Evolutionary conservation across 2,329 filamentous ascomycete species (phyloP).

Genomic region (Trichophyton verrucosum): DNA sequence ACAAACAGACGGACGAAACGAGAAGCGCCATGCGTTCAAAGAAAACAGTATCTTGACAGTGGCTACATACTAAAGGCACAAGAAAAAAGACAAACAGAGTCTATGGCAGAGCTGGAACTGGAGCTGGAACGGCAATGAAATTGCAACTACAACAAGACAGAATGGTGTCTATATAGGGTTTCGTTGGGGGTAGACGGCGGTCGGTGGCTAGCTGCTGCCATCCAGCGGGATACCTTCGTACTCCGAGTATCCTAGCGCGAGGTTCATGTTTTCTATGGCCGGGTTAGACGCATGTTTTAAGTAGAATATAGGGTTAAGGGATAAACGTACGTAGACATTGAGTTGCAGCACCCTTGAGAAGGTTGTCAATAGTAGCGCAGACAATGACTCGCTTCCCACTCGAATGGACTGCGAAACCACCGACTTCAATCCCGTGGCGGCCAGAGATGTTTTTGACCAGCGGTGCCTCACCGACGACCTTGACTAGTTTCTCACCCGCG

Average conservation of each 20-base stretch:
- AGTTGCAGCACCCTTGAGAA: slow-evolving; percentile 84
- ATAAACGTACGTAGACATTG: slow-evolving; percentile 70
- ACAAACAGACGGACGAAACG: background rate
- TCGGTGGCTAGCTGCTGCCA: slow-evolving; percentile 18
- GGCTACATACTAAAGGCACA: background rate
- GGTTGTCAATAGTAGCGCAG: slow-evolving; percentile 84
- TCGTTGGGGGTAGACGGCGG: background rate
- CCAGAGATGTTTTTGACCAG: slow-evolving; percentile 72
- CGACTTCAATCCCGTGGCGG: slow-evolving; percentile 85
- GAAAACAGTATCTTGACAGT: background rate
- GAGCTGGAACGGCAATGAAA: background rate
- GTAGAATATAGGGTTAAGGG: background rate
- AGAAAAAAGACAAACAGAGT: too few relatives aligned
- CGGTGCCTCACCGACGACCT: slow-evolving; percentile 78
- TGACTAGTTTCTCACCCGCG: slow-evolving; percentile 88
- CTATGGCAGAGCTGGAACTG: too few relatives aligned
- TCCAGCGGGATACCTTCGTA: slow-evolving; percentile 71
- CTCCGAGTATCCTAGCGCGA: slow-evolving; percentile 76
- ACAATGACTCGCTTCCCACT: slow-evolving; percentile 86
- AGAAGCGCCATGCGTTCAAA: too few relatives aligned
- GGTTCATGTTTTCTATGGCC: slow-evolving; percentile 72
- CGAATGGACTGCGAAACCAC: slow-evolving; percentile 85
- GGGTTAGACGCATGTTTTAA: slow-evolving; percentile 9
- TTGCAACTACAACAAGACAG: background rate
- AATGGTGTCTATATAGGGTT: background rate